Evolutionary conservation across 352 stramenopile genomes (phyloP).

Genomic region (Phytopythium ostracodes): DNA sequence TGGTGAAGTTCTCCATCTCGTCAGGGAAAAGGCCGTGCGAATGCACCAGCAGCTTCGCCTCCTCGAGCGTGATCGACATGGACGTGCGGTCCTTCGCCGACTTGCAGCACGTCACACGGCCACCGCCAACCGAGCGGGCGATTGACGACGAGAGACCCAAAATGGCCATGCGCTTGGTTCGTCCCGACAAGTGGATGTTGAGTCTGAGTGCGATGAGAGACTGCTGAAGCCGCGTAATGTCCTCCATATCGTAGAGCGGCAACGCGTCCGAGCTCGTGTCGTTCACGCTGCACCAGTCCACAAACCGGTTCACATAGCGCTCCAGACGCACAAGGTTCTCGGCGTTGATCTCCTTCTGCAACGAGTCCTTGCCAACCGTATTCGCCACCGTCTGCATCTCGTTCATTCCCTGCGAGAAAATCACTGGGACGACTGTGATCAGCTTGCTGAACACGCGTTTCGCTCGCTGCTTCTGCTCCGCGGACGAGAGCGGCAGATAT

Average conservation of each 20-base stretch:
- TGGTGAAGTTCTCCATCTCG: constrained; percentile 55
- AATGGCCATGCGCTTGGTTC: constrained; percentile 80
- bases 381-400: constrained; percentile 93
- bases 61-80: constrained; percentile 96
- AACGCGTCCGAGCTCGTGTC: constrained; percentile 7
- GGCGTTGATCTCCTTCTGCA: constrained; percentile 83
- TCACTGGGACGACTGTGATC: constrained; percentile 66
- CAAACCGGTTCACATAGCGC: constrained; percentile 41
- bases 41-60: constrained; percentile 62
- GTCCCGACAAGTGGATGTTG: constrained; percentile 40
- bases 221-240: constrained; percentile 27
- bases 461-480: constrained; percentile 41
- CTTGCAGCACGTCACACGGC: constrained; percentile 95
- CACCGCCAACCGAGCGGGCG: constrained; percentile 78
- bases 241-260: constrained; percentile 22
- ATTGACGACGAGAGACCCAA: constrained; percentile 72
- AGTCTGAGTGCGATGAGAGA: constrained; percentile 33
- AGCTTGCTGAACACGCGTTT: constrained; percentile 55
- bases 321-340: constrained; percentile 68
- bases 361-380: constrained; percentile 62
- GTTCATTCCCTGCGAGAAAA: constrained; percentile 91
- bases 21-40: constrained; percentile 48
- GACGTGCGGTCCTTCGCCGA: constrained; percentile 96
- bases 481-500: constrained; percentile 45
- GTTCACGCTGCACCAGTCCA: constrained; percentile 34